Evolutionary conservation across 2,329 filamentous ascomycete genomes (phyloP), one percentile per base, ranked within the genome.

Genomic region (Aspergillus tanneri): DNA sequence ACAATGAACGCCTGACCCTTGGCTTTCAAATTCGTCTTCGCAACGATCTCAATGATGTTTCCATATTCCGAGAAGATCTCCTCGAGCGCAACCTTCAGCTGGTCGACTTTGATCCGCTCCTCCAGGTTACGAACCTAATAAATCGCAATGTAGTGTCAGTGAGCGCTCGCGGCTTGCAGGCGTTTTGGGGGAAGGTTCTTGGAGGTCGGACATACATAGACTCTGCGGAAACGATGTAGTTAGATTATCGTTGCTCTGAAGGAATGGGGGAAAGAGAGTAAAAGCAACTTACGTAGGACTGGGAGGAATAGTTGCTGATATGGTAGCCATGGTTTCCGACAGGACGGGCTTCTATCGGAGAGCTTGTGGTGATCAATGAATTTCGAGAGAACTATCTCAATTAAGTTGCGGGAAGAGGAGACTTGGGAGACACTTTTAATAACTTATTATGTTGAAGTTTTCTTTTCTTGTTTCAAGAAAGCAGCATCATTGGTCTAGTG

Each of bases 1-100:
- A 97, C 90, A 41, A 99, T 75, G 66, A 99, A 99, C 0, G 93
- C 93, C 72, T 99, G 93, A 10, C 93, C 93, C 68, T 95, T 96
- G 35, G 90, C 88, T 68, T 88, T 91, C 23, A 97, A 72, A 69
- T 95, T 96, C 55, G 83, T 89, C 76, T 95, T 95, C 36, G 88
- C 88, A 50, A 95, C 81, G 43, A 96, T 82, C 54, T 96, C 90
- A 59, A 95, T 73, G 52, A 96, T 83, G 48, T 77, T 85, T 55
- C 93, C 93, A 71, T 93, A 96, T 70, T 95, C 88, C 54, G 84
- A 84, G 73, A 97, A 97, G 62, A 97, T 79, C 54, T 85, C 83
- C 18, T 73, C 75, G 12, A 99, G 79, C 0, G 88, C 81, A 57
- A 86, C 81, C 56, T 85, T 87, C 45, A 97, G 78, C 8, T 82